Evolutionary conservation across 2,329 filamentous ascomycete species (phyloP), one percentile per base, ranked within the genome.

Genomic region (Apiospora arundinis): DNA sequence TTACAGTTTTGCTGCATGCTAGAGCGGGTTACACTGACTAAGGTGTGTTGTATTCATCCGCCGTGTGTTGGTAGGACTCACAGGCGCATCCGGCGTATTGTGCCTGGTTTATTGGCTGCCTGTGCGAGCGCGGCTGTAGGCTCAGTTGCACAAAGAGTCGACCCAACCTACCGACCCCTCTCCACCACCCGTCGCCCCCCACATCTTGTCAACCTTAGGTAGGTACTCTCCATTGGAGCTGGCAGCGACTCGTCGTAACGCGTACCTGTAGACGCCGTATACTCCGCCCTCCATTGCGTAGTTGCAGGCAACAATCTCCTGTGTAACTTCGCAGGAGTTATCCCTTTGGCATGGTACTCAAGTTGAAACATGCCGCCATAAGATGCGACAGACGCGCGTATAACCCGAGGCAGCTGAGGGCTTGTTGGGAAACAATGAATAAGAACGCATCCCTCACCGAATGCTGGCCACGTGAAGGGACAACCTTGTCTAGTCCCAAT

Each of bases 101-200:
- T 12, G 32, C 9, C 56, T 14, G 21, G 21, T 7, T 5, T 28
- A 40, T 63, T 63, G 56, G 56, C 14, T 28, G 56, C 56, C 56
- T 63, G 56, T 40, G 28, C 32, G 14, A 21, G 21, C 28, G 56
- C 56, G 56, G 56, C 56, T 63, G 56, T 60, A 32, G 52, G 28
- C 52, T 32, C 25, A 60, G 52, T 60, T 16, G 52, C 52, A 60
- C 52, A 60, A 60, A 37, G 52, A 60, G 28, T 60, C 18, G 21
- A 32, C 1, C 16, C 52, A 45, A 45, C n/a, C n/a, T n/a, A n/a
- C n/a, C n/a, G n/a, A n/a, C 14, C 16, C 28, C 21, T 21, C 28
- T 18, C 52, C 18, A 60, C 32, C 52, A 18, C 25, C 16, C 28
- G 9, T 16, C 28, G 9, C 28, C 28, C 52, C 52, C 25, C 52